Percentiles rank a stretch among this genome's conserved stretches.
Evolutionary conservation across 2,329 filamentous ascomycete genomes (phyloP).

Genomic region (Paecilomyces dactylethromorphus): DNA sequence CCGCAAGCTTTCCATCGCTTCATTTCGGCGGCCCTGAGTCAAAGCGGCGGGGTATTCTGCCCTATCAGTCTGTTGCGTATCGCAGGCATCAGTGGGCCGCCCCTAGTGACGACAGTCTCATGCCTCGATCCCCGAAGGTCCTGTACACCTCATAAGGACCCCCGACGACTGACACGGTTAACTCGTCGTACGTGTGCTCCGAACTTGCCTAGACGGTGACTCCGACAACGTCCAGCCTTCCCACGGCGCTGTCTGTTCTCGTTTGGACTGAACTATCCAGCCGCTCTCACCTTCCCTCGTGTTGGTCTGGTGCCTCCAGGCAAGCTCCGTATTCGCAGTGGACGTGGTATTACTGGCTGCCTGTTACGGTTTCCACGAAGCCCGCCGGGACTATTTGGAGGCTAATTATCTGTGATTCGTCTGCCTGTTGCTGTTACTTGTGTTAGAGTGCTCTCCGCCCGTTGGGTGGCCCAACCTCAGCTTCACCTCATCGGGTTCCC

Average conservation of each 20-base stretch:
- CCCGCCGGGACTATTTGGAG: not conserved
- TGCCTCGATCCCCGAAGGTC: not conserved
- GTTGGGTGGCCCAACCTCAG: not conserved
- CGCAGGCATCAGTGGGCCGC: not conserved
- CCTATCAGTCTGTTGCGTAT: not conserved
- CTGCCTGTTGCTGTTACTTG: not conserved
- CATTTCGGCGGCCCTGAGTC: not conserved
- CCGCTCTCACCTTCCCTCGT: too few species aligned
- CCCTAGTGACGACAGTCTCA: not conserved
- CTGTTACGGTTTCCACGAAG: not conserved
- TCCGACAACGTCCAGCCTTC: not conserved
- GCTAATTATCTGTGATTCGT: not conserved
- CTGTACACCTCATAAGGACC: not conserved
- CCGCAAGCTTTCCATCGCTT: not conserved
- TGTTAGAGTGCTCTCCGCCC: not conserved
- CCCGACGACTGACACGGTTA: not conserved
- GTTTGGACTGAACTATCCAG: not conserved
- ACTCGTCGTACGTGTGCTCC: not conserved
- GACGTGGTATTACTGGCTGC: not conserved
- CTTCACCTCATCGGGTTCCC: slow-evolving; percentile 1
- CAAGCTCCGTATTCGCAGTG: too few species aligned
- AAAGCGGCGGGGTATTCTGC: not conserved
- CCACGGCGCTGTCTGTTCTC: not conserved
- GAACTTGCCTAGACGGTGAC: not conserved
- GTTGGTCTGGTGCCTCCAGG: too few species aligned